These are phyloP conservation scores for Ogataea nitratoaversa DNA, from an alignment of 805 yeast genomes.

Conservation along the genomic window DNA sequence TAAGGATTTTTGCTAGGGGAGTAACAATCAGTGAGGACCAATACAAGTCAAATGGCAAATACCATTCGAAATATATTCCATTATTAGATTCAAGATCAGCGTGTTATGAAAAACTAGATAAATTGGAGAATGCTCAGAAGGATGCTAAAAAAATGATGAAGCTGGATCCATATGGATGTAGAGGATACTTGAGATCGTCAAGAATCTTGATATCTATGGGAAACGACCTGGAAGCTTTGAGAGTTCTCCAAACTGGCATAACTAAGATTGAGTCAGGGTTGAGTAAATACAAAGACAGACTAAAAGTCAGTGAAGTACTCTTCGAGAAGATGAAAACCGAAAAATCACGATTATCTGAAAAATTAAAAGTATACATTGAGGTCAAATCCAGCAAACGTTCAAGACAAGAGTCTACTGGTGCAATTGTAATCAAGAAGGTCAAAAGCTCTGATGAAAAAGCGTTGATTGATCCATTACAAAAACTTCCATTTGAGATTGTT, in stretches of 20 bases:
- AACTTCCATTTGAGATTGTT: constrained; percentile 26
- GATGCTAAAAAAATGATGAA: constrained; percentile 35
- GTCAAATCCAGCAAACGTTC: not conserved
- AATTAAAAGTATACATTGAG: not conserved
- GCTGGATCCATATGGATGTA: constrained; percentile 43
- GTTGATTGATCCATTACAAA: constrained; percentile 18
- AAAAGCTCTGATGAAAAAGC: not conserved
- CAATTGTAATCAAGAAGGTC: not conserved
- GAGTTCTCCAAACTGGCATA: constrained; percentile 35
- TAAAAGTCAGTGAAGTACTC: constrained; percentile 33
- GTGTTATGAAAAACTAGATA: constrained; percentile 38
- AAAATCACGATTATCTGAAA: constrained; percentile 4
- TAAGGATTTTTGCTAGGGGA: constrained; percentile 18
- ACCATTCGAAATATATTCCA: constrained; percentile 12
- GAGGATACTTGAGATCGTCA: constrained; percentile 44
- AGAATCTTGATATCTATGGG: constrained; percentile 31
- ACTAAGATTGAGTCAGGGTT: constrained; percentile 32
- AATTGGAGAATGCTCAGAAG: constrained; percentile 29
- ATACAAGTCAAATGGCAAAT: constrained; percentile 3
- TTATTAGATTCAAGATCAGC: constrained; percentile 46
- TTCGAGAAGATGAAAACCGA: constrained; percentile 23
- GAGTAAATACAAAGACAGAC: constrained; percentile 18
- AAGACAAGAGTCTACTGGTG: not conserved
- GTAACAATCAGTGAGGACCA: constrained; percentile 10
- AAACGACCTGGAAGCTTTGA: constrained; percentile 33